Evolutionary conservation across 495 filamentous ascomycete species (phyloP), one percentile per base, ranked within the genome.

Genomic region (Talaromyces proteolyticus): DNA sequence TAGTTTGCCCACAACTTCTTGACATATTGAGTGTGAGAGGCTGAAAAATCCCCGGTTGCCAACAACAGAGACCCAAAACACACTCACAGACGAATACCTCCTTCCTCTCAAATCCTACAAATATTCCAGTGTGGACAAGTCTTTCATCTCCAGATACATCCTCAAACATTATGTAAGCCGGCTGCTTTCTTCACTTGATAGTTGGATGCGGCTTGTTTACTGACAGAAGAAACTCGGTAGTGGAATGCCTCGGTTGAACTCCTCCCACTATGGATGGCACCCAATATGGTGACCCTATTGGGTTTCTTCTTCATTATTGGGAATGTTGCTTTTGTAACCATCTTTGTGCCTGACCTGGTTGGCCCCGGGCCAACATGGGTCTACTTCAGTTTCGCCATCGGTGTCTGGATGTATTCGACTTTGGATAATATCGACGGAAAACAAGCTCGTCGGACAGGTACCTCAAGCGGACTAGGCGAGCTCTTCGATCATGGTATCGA

Each of bases 351-450:
- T 44, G 93, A 96, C 71, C 75, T 98, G 21, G 78, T 89, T 22
- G 94, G 94, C 62, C 93, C 93, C 52, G 91, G 83, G 18, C 91
- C 92, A 3, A 77, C 84, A 56, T 96, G 91, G 91, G 57, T 96
- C 18, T 96, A 96, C 69, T 93, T 87, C 61, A 95, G 89, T 60
- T 96, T 96, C 63, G 91, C 91, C 11, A 77, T 94, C 53, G 91
- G 91, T 22, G 73, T 96, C 42, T 96, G 93, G 86, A 91, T 92
- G 87, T 86, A 59, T 73, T 95, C 92, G 34, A 98, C 93, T 11
- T 86, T 98, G 82, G 93, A 98, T 72, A 98, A 98, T 62, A 84
- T 98, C 36, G 93, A 98, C 65, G 93, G 93, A 50, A 98, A 98
- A 74, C 93, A 98, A 72, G 93, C 93, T 21, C 75, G 93, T 49